A percentile compares a stretch with the other conserved stretches of the same genome.
phyloP scores from a whole-genome alignment of 106 monocot genomes.

The Dactylorhiza incarnata region DNA sequence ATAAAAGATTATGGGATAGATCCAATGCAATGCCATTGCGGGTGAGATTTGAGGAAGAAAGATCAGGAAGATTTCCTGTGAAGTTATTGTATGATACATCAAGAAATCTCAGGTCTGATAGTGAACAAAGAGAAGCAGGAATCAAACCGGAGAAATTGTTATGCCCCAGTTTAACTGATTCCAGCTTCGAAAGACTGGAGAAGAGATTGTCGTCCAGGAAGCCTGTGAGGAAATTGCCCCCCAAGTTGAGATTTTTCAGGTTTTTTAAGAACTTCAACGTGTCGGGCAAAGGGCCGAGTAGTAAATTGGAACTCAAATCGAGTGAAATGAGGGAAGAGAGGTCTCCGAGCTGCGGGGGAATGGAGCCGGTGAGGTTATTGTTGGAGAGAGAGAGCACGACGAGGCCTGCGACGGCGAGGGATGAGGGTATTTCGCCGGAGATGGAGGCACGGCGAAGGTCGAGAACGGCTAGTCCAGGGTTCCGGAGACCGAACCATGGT shows the following conservation, averaged over 20 bases:
- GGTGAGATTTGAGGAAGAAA: conserved; percentile 2
- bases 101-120: conserved; percentile 14
- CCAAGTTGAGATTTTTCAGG: conserved; percentile 5
- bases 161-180: conserved; percentile 4
- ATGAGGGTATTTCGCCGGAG: conserved; percentile 40
- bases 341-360: conserved; percentile 23
- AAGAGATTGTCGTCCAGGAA: conserved; percentile 1
- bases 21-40: conserved; percentile 24
- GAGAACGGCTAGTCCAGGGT: conserved; percentile 23
- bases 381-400: conserved; percentile 26
- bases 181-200: conserved; percentile 6
- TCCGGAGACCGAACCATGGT: conserved; percentile 41
- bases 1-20: conserved; percentile 52
- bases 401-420: conserved; percentile 24
- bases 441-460: conserved; percentile 38
- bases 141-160: conserved; percentile 28
- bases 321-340: conserved; percentile 15
- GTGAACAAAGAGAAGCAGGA: conserved; percentile 24
- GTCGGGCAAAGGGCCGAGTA: conserved; percentile 22
- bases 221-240: not conserved
- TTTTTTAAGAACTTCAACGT: not conserved
- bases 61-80: conserved; percentile 28
- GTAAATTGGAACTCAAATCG: conserved; percentile 25
- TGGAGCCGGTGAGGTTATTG: conserved; percentile 21
- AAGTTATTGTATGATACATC: conserved; percentile 33